A percentile compares a stretch with the other conserved stretches of the same genome.
Conservation (phyloP, 163 green algal genomes). For the Volvox carteri region DNA sequence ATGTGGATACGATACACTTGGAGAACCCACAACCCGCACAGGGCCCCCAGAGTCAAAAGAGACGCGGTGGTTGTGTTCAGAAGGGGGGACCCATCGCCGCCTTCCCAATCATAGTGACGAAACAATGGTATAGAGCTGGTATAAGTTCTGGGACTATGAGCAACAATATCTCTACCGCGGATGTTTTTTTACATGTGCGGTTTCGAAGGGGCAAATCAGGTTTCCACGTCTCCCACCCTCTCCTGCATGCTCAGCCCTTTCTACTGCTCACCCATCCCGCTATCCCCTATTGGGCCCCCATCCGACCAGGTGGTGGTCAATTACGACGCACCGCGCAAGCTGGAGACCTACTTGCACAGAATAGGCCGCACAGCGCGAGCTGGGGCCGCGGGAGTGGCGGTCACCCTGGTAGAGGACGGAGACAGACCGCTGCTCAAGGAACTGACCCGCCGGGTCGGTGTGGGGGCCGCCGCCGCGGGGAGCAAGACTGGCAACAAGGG, state of each 20-base stretch:
- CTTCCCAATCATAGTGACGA: no score
- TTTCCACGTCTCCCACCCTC: not conserved
- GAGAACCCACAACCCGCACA: no score
- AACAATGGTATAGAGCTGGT: no score
- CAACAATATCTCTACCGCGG: no score
- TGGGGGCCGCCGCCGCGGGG: not conserved
- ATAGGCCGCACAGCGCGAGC: conserved; percentile 93
- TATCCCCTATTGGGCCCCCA: not conserved
- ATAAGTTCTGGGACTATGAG: no score
- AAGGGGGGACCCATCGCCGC: no score
- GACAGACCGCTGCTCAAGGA: conserved; percentile 89
- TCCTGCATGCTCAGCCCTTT: not conserved
- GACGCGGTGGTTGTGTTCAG: no score
- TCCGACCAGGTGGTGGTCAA: conserved; percentile 90
- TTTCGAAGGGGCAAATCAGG: no score
- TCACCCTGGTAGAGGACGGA: conserved; percentile 92
- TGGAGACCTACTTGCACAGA: conserved; percentile 84
- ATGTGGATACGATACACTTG: no score
- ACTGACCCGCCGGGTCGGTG: not conserved
- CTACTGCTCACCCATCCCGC: not conserved
- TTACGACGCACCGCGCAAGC: conserved; percentile 88
- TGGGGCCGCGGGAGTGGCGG: conserved; percentile 81
- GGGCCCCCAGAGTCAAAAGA: no score
- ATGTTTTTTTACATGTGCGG: no score
- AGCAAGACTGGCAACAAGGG: not conserved